A percentile compares a stretch with the other conserved stretches of the same genome.
phyloP scores from a whole-genome alignment of 2,329 filamentous ascomycete genomes.

The Aspergillus persii region DNA sequence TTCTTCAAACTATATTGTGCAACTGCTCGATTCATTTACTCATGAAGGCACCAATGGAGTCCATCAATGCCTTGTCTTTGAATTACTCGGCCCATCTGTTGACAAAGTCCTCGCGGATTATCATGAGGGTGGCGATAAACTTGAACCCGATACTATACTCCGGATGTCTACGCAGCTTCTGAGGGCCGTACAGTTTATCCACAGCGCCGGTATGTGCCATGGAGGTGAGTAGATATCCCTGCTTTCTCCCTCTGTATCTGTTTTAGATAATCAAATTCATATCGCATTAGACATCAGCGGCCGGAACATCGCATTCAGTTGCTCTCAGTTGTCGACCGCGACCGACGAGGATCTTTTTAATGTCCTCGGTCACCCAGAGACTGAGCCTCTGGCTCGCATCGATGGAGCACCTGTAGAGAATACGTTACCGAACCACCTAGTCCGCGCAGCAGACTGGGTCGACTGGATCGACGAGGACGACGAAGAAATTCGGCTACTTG shows the following conservation, averaged over 20 bases:
- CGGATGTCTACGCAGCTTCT: conserved; percentile 30
- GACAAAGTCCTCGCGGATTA: conserved; percentile 24
- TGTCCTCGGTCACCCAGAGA: conserved; percentile 17
- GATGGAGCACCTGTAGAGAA: conserved; percentile 22
- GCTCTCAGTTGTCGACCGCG: conserved; percentile 9
- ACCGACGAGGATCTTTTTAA: conserved; percentile 20
- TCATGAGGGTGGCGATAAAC: conserved; percentile 14
- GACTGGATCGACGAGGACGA: conserved; percentile 27
- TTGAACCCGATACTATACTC: conserved; percentile 23
- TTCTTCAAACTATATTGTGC: conserved; percentile 25
- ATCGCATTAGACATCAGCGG: conserved; percentile 25
- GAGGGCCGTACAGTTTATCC: conserved; percentile 27
- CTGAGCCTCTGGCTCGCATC: conserved; percentile 16
- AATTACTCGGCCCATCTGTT: conserved; percentile 32
- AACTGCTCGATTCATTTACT: conserved; percentile 31
- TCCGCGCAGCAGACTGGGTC: conserved; percentile 24
- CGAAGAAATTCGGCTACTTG: conserved; percentile 23
- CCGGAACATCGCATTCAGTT: conserved; percentile 27
- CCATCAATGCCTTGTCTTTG: conserved; percentile 35
- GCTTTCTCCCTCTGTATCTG: neutral
- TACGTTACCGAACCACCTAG: conserved; percentile 22
- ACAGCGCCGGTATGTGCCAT: conserved; percentile 28
- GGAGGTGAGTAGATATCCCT: conserved; percentile 26
- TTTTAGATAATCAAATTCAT: conserved; percentile 6
- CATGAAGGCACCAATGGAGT: conserved; percentile 34